Conservation (phyloP, 495 filamentous ascomycete species). For the Penicillium macrosclerotiorum region DNA sequence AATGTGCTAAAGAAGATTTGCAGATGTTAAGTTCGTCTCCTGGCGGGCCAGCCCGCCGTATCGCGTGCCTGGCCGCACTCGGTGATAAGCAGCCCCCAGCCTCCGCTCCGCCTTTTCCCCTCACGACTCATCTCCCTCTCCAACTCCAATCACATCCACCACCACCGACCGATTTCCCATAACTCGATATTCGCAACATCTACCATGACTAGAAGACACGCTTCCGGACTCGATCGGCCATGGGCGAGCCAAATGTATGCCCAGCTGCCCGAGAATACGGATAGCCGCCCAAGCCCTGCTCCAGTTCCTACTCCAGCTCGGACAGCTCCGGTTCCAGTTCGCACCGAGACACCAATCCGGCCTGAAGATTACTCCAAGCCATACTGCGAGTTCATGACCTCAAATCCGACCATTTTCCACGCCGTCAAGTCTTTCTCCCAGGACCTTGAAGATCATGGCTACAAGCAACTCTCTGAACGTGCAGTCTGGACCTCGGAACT, state of each 20-base stretch:
- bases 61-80: slow-evolving; percentile 12
- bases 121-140: slow-evolving; percentile 19
- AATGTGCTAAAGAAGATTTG: too few species aligned
- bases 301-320: slow-evolving; percentile 11
- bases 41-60: too few species aligned
- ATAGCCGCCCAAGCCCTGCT: slow-evolving; percentile 3
- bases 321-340: slow-evolving; percentile 11
- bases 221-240: slow-evolving; percentile 20
- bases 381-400: slow-evolving; percentile 82
- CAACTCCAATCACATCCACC: slow-evolving; percentile 8
- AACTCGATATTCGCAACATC: background rate
- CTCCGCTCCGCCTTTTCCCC: slow-evolving; percentile 25
- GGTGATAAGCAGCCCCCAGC: slow-evolving; percentile 22
- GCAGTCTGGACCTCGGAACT: slow-evolving; percentile 75
- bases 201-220: slow-evolving; percentile 29
- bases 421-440: slow-evolving; percentile 72
- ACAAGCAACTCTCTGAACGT: slow-evolving; percentile 73
- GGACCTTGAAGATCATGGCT: slow-evolving; percentile 68
- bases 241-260: slow-evolving; percentile 24
- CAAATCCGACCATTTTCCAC: slow-evolving; percentile 92
- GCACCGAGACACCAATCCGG: slow-evolving; percentile 21
- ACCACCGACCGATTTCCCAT: background rate
- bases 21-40: too few species aligned
- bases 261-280: slow-evolving; percentile 15
- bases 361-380: slow-evolving; percentile 72